Evolutionary conservation across 2,329 filamentous ascomycete genomes (phyloP).

Genomic region (Aspergillus sergii): DNA sequence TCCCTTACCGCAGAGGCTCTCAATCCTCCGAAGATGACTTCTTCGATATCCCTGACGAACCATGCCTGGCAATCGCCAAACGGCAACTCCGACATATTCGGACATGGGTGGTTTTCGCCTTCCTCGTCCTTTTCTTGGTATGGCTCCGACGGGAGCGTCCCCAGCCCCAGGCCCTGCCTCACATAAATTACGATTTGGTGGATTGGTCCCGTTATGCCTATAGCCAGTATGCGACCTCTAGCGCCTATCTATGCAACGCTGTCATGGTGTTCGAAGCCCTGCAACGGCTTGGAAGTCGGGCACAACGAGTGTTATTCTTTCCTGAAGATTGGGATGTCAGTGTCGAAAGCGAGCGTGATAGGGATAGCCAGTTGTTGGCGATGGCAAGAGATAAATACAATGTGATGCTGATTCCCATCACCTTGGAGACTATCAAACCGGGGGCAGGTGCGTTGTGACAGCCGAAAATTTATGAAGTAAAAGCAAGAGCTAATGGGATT

Average conservation of each 20-base stretch:
- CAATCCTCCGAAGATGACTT: slow-evolving; percentile 37
- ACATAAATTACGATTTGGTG: slow-evolving; percentile 36
- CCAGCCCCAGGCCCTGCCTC: slow-evolving; percentile 22
- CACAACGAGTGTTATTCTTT: slow-evolving; percentile 45
- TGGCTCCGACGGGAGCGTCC: slow-evolving; percentile 26
- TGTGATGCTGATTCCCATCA: slow-evolving; percentile 53
- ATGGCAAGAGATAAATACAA: slow-evolving; percentile 54
- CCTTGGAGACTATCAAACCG: slow-evolving; percentile 38
- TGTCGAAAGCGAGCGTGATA: slow-evolving; percentile 31
- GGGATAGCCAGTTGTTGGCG: slow-evolving; percentile 50
- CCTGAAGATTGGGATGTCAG: slow-evolving; percentile 43
- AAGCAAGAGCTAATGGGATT: not conserved
- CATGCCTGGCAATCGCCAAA: slow-evolving; percentile 30
- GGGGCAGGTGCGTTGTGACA: slow-evolving; percentile 25
- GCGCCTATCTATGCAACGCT: slow-evolving; percentile 46
- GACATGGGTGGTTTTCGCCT: slow-evolving; percentile 30
- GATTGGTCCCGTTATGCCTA: slow-evolving; percentile 49
- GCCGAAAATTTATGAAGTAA: not conserved
- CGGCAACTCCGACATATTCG: slow-evolving; percentile 35
- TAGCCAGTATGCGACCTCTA: slow-evolving; percentile 45
- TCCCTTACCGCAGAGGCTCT: slow-evolving; percentile 34
- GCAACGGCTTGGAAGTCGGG: slow-evolving; percentile 42
- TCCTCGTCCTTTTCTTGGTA: slow-evolving; percentile 29
- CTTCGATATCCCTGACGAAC: slow-evolving; percentile 40
- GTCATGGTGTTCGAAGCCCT: slow-evolving; percentile 47